phyloP scores from a whole-genome alignment of 1,284 basidiomycete genomes.

The Cutaneotrichosporon sp. region DNA sequence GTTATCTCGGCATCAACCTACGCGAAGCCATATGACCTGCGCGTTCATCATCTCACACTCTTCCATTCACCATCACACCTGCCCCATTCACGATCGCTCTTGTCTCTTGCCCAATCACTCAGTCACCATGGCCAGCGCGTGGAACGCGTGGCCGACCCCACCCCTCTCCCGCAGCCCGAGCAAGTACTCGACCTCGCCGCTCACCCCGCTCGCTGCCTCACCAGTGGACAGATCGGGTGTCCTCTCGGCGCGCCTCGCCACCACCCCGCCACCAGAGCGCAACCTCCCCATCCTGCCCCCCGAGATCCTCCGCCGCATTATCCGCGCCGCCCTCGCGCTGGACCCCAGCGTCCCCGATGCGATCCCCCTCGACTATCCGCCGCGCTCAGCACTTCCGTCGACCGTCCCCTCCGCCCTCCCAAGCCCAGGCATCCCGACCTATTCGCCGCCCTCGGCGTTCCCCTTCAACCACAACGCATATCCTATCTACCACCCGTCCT shows the following conservation, averaged over 20 bases:
- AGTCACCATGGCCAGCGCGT: conserved; percentile 14
- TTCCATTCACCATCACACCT: neutral
- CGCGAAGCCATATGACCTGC: neutral
- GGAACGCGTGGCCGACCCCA: conserved; percentile 19
- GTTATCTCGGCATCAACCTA: conserved; percentile 4
- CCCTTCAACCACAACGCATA: neutral
- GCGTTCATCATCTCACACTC: neutral
- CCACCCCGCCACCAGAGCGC: conserved; percentile 8
- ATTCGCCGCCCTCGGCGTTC: neutral
- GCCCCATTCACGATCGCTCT: neutral
- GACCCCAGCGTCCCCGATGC: conserved; percentile 16
- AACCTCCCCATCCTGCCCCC: conserved; percentile 18
- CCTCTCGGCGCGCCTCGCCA: conserved; percentile 13
- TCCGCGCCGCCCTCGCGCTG: conserved; percentile 33
- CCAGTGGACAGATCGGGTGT: conserved; percentile 12
- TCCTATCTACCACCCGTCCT: neutral
- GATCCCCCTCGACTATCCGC: conserved; percentile 8
- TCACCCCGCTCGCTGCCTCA: neutral
- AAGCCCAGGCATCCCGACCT: neutral
- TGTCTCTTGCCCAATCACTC: neutral
- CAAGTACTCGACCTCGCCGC: conserved; percentile 6
- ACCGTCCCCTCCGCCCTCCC: conserved; percentile 3
- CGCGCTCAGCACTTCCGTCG: neutral
- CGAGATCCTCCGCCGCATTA: conserved; percentile 37
- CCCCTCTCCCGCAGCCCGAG: conserved; percentile 8